Evolutionary conservation across 805 yeast genomes (phyloP), one percentile per base, ranked within the genome.

Genomic region (Metschnikowia anglica): DNA sequence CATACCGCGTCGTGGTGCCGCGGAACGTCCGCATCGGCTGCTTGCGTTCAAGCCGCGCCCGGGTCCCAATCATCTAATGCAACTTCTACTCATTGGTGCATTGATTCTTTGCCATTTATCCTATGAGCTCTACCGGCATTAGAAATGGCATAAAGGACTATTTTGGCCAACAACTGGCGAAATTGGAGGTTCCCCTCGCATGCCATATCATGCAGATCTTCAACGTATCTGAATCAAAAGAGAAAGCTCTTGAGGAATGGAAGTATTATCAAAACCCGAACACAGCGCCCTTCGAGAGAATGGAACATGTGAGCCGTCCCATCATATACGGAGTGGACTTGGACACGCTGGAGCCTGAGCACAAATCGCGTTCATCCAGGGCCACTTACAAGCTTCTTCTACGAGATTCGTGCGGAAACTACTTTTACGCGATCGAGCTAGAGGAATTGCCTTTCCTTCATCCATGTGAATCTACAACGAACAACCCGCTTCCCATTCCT

Each of bases 271-370:
- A 74, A n/a, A 81, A 83, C 52, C 79, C 81, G 2, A 79, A 76
- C 47, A 72, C 68, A n/a, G 81, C 77, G 2, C 76, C 77, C 12
- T 80, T 77, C 2, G 91, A 83, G 59, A 61, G 83, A 19, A 59
- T 82, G 37, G 51, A 54, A 44, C 57, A 58, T 31, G 62, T 80
- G 12, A 72, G 79, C 23, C 62, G 79, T 16, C 75, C 77, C 21
- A 73, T 83, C 2, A 65, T 52, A 16, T 52, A 52, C 29, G 54
- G 54, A 9, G 27, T 52, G 11, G 56, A 78, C 49, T 54, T 74
- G 32, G 81, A 76, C 17, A 12, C 34, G 5, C 65, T 62, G 16
- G 53, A 45, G 11, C 21, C n/a, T 4, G 48, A 49, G 3, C 41
- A 27, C 8, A 37, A 30, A 7, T 9, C 35, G 9, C 39, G 41